Base-by-base conservation (phyloP, 1,284 basidiomycete species). In the Stygiomarasmius scandens region DNA sequence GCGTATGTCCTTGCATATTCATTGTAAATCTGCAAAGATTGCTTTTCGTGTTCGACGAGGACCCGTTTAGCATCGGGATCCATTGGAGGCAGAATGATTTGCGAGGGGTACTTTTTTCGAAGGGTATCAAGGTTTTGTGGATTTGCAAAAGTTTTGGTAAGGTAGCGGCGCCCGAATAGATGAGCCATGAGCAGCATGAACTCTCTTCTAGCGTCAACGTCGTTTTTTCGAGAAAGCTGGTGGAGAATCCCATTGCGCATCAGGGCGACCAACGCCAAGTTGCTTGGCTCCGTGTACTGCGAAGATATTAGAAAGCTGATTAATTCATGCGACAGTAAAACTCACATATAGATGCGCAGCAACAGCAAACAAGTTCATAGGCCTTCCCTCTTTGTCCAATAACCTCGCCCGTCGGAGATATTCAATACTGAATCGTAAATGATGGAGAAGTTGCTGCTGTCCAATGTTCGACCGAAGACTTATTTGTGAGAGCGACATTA, bases 401-500 rank as follows among this genome's bases (percentile, higher is more conserved):
- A 90, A 72, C 38, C 79, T 73, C 2, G 77, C 69, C 1, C 84
- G 81, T 29, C 84, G 79, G 14, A 90, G 77, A 62, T 87, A 89
- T 55, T 90, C 88, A 55, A 90, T 83, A 57, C 81, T 83, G 71
- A 89, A 89, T n/a, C 87, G 76, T 25, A 88, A 66, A 60, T 87
- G 86, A 63, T 89, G 85, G 19, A 85, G 65, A 12, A 89, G 70
- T 60, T 89, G 84, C 9, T 80, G 69, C 56, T 71, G 75, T 6
- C 83, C 83, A 4, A 78, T 71, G 9, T 82, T 74, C 0, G 82
- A 86, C 23, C 74, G 70, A 62, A 86, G 82, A 58, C 79, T 80
- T 60, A 89, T 72, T 47, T 81, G 81, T 4, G 85, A 83, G 5
- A 90, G 75, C 14, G 73, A 71, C 49, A 88, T 66, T 36, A 89